Base-by-base conservation (phyloP, 106 monocot species). In the Acorus calamus region DNA sequence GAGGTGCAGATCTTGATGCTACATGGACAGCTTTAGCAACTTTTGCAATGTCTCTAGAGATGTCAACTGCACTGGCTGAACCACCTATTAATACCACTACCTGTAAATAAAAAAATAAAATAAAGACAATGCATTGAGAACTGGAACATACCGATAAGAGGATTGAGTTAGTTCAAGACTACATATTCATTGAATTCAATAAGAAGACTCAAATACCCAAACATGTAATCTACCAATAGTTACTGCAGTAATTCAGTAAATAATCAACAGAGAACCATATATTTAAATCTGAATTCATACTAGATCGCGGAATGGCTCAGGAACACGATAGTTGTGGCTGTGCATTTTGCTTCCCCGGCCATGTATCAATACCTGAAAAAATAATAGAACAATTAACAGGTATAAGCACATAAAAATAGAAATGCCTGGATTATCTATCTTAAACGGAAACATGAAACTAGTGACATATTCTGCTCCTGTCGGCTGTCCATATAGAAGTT, bases 281-380 rank as follows among this genome's bases (percentile, higher is more conserved):
- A 47, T 12, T 3, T 47, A 56, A 42, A 62, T 62, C 12, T 54
- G 6, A 52, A 65, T 44, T n/a, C 74, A 49, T 74, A 83, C 88
- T 73, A 85, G 78, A 71, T 79, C 74, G 50, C 14, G 42, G 47
- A 91, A 91, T 46, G 82, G 79, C 52, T 88, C 78, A n/a, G 96
- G 87, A 53, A 83, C 66, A 50, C 96, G 96, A 73, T 88, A 98
- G 61, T 83, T 91, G 64, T 91, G 96, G 66, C 96, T 96, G 66
- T 96, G 96, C 49, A 98, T 72, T n/a, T 71, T 98, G 85, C 75
- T 91, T 81, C 56, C 96, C 96, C 47, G 87, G 91, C 96, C 96
- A 91, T 11, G 52, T 14, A 14, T 79, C 83, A 60, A 90, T 75
- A 41, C 94, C 90, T 96, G 77, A 56, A 62, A 63, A 28, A 28